Conservation (phyloP, 2,329 filamentous ascomycete species). For the Rhynchosporium agropyri region DNA sequence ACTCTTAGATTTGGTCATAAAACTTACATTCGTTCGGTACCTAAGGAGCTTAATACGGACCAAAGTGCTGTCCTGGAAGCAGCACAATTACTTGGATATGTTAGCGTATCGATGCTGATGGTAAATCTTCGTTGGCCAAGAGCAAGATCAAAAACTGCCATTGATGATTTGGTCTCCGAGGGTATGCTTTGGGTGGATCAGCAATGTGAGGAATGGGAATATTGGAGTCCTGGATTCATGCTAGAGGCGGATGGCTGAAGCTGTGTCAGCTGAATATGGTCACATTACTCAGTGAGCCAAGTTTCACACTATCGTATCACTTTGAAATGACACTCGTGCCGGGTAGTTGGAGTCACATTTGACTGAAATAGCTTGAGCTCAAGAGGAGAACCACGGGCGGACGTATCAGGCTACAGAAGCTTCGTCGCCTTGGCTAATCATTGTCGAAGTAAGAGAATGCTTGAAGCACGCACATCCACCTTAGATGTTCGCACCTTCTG, state of each 20-base stretch:
- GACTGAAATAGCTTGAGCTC: too few relatives aligned
- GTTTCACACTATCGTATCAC: too few relatives aligned
- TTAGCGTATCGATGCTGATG: constrained; percentile 86
- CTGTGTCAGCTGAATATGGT: not conserved
- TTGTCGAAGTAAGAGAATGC: too few relatives aligned
- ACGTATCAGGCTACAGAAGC: too few relatives aligned
- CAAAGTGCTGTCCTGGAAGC: constrained; percentile 92
- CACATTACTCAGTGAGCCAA: too few relatives aligned
- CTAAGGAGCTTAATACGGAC: constrained; percentile 92
- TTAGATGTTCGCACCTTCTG: too few relatives aligned
- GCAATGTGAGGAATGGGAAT: constrained; percentile 85
- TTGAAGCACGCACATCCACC: too few relatives aligned
- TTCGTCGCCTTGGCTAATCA: too few relatives aligned
- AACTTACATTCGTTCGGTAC: constrained; percentile 87
- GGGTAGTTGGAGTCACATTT: too few relatives aligned
- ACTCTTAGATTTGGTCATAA: constrained; percentile 82
- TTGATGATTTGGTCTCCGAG: constrained; percentile 86
- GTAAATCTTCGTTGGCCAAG: constrained; percentile 84
- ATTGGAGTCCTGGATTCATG: constrained; percentile 86
- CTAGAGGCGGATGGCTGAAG: constrained; percentile 33
- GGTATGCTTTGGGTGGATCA: constrained; percentile 94
- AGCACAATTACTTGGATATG: constrained; percentile 85
- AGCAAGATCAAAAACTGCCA: constrained; percentile 81
- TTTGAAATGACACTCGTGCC: too few relatives aligned
- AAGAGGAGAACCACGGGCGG: too few relatives aligned